A percentile compares a stretch with the other conserved stretches of the same genome.
phyloP scores from a whole-genome alignment of 1,284 basidiomycete genomes.

The Volvariella volvacea region DNA sequence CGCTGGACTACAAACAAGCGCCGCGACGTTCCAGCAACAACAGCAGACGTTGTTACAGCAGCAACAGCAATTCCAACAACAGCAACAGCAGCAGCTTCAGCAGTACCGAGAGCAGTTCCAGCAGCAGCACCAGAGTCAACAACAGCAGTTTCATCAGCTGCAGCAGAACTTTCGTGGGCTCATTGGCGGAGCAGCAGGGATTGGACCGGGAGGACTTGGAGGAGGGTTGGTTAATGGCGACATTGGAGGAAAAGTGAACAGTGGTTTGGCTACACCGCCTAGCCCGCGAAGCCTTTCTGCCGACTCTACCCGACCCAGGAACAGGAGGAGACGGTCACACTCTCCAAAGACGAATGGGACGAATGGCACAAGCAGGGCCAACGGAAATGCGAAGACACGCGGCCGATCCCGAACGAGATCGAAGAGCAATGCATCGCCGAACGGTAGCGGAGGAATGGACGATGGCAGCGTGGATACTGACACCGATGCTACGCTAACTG shows the following conservation, averaged over 20 bases:
- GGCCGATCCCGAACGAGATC: conserved; percentile 8
- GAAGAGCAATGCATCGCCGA: conserved; percentile 5
- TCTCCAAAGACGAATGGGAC: conserved; percentile 9
- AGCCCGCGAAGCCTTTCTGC: conserved; percentile 64
- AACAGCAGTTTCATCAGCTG: conserved; percentile 5
- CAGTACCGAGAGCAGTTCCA: conserved; percentile 12
- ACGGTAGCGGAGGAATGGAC: conserved; percentile 12
- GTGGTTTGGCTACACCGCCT: conserved; percentile 63
- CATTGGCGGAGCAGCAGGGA: not conserved
- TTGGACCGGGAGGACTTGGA: not conserved
- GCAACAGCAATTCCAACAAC: conserved; percentile 14
- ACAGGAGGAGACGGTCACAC: conserved; percentile 22
- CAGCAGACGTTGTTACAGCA: conserved; percentile 11
- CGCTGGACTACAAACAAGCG: conserved; percentile 2
- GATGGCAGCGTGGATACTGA: conserved; percentile 20
- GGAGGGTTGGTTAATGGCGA: conserved; percentile 1
- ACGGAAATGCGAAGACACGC: not conserved
- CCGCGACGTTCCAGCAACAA: conserved; percentile 3
- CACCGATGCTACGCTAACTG: conserved; percentile 21
- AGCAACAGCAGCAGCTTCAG: conserved; percentile 16
- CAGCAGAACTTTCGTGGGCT: not conserved
- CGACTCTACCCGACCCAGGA: conserved; percentile 40
- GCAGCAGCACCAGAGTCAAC: conserved; percentile 15
- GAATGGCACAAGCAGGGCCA: not conserved
- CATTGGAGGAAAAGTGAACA: conserved; percentile 10